Evolutionary conservation across 768 basidiomycete species (phyloP), one percentile per base, ranked within the genome.

Genomic region (Psilocybe tampanensis): DNA sequence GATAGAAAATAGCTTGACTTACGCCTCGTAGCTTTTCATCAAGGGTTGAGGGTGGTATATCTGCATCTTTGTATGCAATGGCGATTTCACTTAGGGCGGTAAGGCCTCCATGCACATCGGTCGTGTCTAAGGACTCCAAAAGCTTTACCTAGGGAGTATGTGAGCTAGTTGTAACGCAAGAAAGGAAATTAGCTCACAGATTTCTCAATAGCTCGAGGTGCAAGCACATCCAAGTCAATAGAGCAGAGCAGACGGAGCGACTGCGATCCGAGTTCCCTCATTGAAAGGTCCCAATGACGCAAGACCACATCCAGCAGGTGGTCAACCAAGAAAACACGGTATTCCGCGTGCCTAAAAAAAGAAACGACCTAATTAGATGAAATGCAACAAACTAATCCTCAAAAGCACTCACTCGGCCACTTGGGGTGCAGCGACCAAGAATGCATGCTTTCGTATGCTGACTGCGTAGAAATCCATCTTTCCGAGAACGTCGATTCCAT

Each of bases 391-490:
- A 33, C 33, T 49, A 19, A 21, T 29, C 29, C 17, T 26, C 47
- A 47, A 21, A 49, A 44, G 47, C 5, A 80, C 92, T 67, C 68
- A 96, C 95, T 84, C 80, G 26, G 95, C 92, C 43, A 97, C 92
- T 65, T 90, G 86, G 44, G 90, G 88, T 54, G 94, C 94, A 39
- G 93, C 92, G 15, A 80, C 71, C n/a, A 92, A 73, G 68, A 94
- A 97, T 0, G 96, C 88, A 61, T 92, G 90, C 61, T 89, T 81
- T 51, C 93, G 77, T 22, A 93, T 78, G 64, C 94, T 92, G 56
- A 98, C 90, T 39, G 94, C 89, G 74, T 94, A 98, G 72, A 98
- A 98, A 74, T 99, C 97, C 0, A 92, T 92, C 69, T 92, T 91
- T 41, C 87, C 82, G 44, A 99, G 76, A 22, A 98, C 90, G 66